A percentile compares a stretch with the other conserved stretches of the same genome.
phyloP scores from a whole-genome alignment of 2,329 filamentous ascomycete genomes.

The Beauveria sp. region DNA sequence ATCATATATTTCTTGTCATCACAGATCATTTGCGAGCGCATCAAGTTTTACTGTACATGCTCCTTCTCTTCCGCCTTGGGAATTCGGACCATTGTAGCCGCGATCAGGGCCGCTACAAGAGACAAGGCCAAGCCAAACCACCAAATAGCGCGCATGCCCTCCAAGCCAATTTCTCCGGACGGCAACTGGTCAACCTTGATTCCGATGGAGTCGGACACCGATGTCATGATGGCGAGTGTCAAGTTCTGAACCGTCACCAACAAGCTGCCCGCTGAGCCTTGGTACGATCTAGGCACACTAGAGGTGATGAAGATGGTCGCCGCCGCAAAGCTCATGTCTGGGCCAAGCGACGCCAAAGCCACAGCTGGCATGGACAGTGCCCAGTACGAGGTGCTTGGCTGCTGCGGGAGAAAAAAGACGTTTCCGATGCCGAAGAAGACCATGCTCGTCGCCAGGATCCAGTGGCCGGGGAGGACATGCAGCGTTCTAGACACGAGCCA shows the following conservation, averaged over 20 bases:
- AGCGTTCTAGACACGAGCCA: constrained; percentile 37
- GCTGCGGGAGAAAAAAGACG: constrained; percentile 23
- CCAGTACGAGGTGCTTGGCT: constrained; percentile 33
- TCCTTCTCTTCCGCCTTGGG: constrained; percentile 12
- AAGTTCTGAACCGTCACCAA: constrained; percentile 40
- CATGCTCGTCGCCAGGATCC: constrained; percentile 38
- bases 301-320: constrained; percentile 42
- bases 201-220: constrained; percentile 26
- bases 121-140: constrained; percentile 12
- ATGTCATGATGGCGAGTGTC: constrained; percentile 34
- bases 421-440: constrained; percentile 14
- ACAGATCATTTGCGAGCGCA: too few species aligned
- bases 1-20: too few species aligned
- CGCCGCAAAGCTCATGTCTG: constrained; percentile 38
- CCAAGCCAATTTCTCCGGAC: constrained; percentile 9
- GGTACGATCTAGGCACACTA: constrained; percentile 37
- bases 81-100: constrained; percentile 11
- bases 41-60: constrained; percentile 12
- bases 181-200: constrained; percentile 11
- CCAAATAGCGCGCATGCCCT: constrained; percentile 12
- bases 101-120: constrained; percentile 8
- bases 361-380: constrained; percentile 36
- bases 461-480: constrained; percentile 37
- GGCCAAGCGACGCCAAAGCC: constrained; percentile 37
- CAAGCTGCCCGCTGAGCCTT: constrained; percentile 37